phyloP scores from a whole-genome alignment of 2,329 filamentous ascomycete genomes.

The Claviceps sp. region DNA sequence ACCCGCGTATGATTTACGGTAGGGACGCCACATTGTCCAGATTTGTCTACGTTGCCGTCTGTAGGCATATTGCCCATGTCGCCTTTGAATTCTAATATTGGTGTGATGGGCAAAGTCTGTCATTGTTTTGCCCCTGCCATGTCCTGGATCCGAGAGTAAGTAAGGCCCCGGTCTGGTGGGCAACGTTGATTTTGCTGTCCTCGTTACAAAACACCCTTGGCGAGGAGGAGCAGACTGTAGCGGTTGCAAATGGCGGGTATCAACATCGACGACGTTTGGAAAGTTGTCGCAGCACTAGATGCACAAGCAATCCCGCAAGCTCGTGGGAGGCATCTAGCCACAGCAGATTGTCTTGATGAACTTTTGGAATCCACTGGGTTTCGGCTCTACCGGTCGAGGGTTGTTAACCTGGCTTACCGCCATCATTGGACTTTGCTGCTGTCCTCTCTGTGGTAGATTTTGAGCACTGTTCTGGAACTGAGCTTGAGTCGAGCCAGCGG shows the following conservation, averaged over 20 bases:
- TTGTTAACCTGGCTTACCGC: slow-evolving; percentile 39
- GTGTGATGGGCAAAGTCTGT: not conserved
- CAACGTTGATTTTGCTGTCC: not conserved
- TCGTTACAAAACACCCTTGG: not conserved
- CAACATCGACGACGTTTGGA: slow-evolving; percentile 8
- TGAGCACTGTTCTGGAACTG: slow-evolving; percentile 94
- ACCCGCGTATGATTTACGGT: not conserved
- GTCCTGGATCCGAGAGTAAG: not conserved
- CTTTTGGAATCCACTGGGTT: slow-evolving; percentile 78
- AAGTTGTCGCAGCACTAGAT: slow-evolving; percentile 16
- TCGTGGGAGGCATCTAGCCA: slow-evolving; percentile 37
- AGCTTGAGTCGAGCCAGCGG: slow-evolving; percentile 82
- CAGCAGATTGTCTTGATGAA: slow-evolving; percentile 89
- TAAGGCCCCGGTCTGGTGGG: not conserved
- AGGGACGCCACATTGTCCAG: not conserved
- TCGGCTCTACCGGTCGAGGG: slow-evolving; percentile 47
- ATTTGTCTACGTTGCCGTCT: slow-evolving; percentile 6
- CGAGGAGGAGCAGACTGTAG: not conserved
- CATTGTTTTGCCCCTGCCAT: not conserved
- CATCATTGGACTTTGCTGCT: slow-evolving; percentile 46
- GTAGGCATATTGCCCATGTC: not conserved
- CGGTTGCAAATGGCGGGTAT: not conserved
- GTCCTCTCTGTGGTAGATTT: slow-evolving; percentile 59
- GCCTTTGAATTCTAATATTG: not conserved
- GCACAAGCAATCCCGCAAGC: slow-evolving; percentile 17